Evolutionary conservation across 495 filamentous ascomycete genomes (phyloP).

Genomic region (Penicillium longicatenatum): DNA sequence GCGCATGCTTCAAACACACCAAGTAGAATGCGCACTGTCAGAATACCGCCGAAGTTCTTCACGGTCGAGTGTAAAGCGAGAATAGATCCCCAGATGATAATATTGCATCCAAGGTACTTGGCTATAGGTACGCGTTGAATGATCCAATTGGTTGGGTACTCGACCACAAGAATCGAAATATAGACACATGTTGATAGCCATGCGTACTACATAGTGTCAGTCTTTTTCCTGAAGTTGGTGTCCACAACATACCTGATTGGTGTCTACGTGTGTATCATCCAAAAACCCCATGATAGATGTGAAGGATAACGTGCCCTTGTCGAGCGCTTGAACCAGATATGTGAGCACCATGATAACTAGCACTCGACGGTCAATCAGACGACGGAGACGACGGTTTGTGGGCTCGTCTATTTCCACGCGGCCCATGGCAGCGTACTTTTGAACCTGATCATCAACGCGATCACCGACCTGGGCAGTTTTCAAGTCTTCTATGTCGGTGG

Average conservation of each 20-base stretch:
- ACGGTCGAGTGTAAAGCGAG: constrained; percentile 53
- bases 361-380: constrained; percentile 45
- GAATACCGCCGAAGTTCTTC: constrained; percentile 49
- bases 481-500: neutral
- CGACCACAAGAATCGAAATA: constrained; percentile 38
- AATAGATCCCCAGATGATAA: constrained; percentile 53
- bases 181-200: constrained; percentile 43
- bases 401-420: constrained; percentile 37
- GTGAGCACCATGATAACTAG: constrained; percentile 33
- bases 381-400: constrained; percentile 41
- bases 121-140: constrained; percentile 50
- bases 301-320: constrained; percentile 61
- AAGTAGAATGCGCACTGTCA: constrained; percentile 54
- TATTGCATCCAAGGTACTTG: constrained; percentile 54
- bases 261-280: constrained; percentile 37
- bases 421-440: neutral
- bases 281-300: constrained; percentile 60
- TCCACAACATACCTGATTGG: neutral
- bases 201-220: constrained; percentile 30
- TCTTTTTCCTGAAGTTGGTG: neutral
- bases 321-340: constrained; percentile 64
- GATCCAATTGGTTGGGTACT: constrained; percentile 48
- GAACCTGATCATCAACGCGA: neutral
- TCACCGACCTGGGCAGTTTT: neutral
- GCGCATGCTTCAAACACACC: constrained; percentile 62